Conservation (phyloP, 331 rosid species). For the Malus hybrid region DNA sequence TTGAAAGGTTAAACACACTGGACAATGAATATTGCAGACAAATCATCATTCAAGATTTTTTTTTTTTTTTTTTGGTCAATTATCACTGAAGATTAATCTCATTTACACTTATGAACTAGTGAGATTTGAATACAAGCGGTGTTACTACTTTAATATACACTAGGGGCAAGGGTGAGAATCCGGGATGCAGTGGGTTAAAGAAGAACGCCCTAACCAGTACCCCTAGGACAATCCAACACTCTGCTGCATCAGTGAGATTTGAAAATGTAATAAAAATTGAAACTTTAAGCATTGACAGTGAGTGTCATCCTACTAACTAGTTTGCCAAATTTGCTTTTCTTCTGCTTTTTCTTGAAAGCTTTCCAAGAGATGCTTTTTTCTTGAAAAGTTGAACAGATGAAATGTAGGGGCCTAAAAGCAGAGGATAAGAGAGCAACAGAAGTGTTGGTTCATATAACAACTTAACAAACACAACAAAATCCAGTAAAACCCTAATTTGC, state of each 20-base stretch:
- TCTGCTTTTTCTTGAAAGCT: background rate
- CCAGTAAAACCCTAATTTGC: too few relatives aligned
- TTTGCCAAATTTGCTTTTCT: background rate
- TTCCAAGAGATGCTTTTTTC: constrained; percentile 1
- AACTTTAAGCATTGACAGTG: background rate
- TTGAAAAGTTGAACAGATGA: background rate
- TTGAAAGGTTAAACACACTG: background rate
- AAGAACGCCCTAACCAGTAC: too few relatives aligned
- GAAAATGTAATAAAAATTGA: constrained; percentile 8
- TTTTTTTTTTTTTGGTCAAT: too few relatives aligned
- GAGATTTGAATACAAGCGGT: background rate
- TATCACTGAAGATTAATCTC: constrained; percentile 1
- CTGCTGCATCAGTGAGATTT: constrained; percentile 11
- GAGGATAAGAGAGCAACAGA: background rate
- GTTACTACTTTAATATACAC: too few relatives aligned
- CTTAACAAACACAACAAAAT: too few relatives aligned
- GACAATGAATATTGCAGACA: constrained; percentile 4
- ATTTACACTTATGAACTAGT: constrained; percentile 1
- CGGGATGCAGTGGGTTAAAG: too few relatives aligned
- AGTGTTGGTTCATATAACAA: too few relatives aligned
- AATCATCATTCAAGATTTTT: background rate
- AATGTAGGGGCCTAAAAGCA: background rate
- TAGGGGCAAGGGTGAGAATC: too few relatives aligned
- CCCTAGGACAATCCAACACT: too few relatives aligned
- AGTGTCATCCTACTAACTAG: background rate